Percentiles rank a stretch among this genome's conserved stretches.
Evolutionary conservation across 805 yeast genomes (phyloP).

Genomic region (Starmerella bombicola): DNA sequence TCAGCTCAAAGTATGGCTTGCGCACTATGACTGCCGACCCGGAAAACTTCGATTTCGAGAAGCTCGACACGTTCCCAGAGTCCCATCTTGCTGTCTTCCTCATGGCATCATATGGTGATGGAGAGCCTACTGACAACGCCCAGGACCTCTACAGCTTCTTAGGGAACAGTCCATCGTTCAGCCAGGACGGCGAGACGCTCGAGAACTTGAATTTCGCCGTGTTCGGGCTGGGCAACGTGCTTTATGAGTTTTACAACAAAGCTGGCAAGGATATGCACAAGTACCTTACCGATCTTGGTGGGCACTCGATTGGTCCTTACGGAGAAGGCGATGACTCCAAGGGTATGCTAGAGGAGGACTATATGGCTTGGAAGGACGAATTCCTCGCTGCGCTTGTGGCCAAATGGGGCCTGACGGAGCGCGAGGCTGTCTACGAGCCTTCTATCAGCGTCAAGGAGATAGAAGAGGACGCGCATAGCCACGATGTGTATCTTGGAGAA

Average conservation of each 20-base stretch:
- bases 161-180: conserved; percentile 39
- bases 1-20: conserved; percentile 67
- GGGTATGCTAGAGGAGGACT: conserved; percentile 93
- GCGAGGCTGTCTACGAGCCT: conserved; percentile 69
- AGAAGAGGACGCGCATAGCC: conserved; percentile 27
- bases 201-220: conserved; percentile 52
- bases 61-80: conserved; percentile 49
- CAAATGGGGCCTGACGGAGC: conserved; percentile 59
- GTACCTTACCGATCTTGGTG: conserved; percentile 50
- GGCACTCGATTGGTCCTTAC: conserved; percentile 54
- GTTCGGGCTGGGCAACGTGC: conserved; percentile 89
- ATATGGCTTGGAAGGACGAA: conserved; percentile 78
- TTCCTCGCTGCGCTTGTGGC: conserved; percentile 54
- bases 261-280: conserved; percentile 49
- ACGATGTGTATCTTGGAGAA: conserved; percentile 65
- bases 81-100: conserved; percentile 58
- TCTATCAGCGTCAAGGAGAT: conserved; percentile 32
- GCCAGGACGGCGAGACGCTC: conserved; percentile 32
- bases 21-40: conserved; percentile 76
- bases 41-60: conserved; percentile 77
- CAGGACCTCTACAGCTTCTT: conserved; percentile 61
- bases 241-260: conserved; percentile 84
- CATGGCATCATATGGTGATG: conserved; percentile 94
- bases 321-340: conserved; percentile 94
- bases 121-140: conserved; percentile 97